Percentiles rank a stretch among this genome's conserved stretches.
These are phyloP conservation scores for Neonothopanus nambi DNA, from an alignment of 1,284 basidiomycete species.

Conservation along the genomic window DNA sequence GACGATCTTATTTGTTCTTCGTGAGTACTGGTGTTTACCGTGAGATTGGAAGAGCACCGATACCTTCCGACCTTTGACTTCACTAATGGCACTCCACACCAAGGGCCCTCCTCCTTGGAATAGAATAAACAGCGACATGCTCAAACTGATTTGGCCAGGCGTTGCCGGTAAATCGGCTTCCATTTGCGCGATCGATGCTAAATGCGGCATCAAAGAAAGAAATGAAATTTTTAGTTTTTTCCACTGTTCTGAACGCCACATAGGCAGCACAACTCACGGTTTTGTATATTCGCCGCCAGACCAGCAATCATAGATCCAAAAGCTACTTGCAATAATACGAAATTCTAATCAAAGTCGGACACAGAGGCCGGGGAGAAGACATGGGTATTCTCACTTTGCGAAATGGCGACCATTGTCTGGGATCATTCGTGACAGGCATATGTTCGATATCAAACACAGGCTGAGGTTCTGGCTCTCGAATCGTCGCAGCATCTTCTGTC, in stretches of 20 bases:
- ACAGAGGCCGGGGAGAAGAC: background rate
- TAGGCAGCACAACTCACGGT: constrained; percentile 56
- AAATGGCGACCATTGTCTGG: constrained; percentile 65
- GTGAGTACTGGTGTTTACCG: background rate
- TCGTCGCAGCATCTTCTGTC: constrained; percentile 9
- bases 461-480: constrained; percentile 1
- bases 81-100: constrained; percentile 73
- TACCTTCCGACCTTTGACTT: constrained; percentile 81
- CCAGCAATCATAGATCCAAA: constrained; percentile 68
- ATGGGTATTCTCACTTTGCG: constrained; percentile 55
- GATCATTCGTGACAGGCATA: constrained; percentile 71
- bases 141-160: constrained; percentile 69
- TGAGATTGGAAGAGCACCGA: constrained; percentile 17
- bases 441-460: constrained; percentile 38
- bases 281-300: constrained; percentile 68
- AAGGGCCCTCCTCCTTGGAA: constrained; percentile 73
- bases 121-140: constrained; percentile 77
- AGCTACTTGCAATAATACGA: constrained; percentile 58
- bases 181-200: constrained; percentile 70
- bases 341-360: constrained; percentile 36
- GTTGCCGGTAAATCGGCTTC: constrained; percentile 65
- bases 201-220: background rate
- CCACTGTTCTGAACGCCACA: too few species aligned
- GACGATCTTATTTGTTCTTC: constrained; percentile 44
- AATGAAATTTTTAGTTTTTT: background rate